phyloP scores from a whole-genome alignment of 352 stramenopile species.

The Phytophthora idaei region DNA sequence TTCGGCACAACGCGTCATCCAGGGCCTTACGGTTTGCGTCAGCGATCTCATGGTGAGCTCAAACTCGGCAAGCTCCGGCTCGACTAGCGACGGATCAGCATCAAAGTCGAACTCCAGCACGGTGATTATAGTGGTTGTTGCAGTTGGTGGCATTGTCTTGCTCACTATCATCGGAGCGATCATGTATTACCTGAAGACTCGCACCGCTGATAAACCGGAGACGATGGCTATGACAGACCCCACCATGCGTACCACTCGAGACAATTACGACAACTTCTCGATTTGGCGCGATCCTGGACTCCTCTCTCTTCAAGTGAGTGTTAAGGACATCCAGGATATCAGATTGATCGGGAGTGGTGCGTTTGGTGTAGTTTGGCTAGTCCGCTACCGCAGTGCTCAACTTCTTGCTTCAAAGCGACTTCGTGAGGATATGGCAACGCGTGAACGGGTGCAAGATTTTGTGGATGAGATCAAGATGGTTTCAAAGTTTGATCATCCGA shows the following conservation, averaged over 20 bases:
- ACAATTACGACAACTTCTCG: conserved; percentile 30
- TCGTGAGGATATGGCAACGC: conserved; percentile 18
- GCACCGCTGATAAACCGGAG: conserved; percentile 7
- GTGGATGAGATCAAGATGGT: conserved; percentile 40
- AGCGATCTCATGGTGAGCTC: conserved; percentile 23
- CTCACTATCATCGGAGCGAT: conserved; percentile 16
- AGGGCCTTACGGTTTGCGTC: conserved; percentile 26
- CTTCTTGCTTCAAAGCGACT: conserved; percentile 37
- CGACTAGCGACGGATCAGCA: neutral
- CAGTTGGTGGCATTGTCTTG: conserved; percentile 20
- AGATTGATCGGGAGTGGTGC: conserved; percentile 32
- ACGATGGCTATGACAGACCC: conserved; percentile 17
- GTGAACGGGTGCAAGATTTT: conserved; percentile 23
- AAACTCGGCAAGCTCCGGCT: conserved; percentile 7
- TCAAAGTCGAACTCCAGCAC: conserved; percentile 21
- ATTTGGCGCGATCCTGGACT: conserved; percentile 31
- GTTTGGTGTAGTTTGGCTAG: conserved; percentile 37
- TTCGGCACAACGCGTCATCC: conserved; percentile 13
- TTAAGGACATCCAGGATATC: conserved; percentile 33
- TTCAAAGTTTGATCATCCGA: conserved; percentile 41
- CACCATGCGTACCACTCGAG: conserved; percentile 16
- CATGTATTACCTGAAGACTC: conserved; percentile 18
- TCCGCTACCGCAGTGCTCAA: conserved; percentile 24
- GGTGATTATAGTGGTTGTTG: conserved; percentile 19
- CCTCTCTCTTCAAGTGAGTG: conserved; percentile 21